Evolutionary conservation across 352 stramenopile species (phyloP).

Genomic region (Thalassiosira livingstoniorum): DNA sequence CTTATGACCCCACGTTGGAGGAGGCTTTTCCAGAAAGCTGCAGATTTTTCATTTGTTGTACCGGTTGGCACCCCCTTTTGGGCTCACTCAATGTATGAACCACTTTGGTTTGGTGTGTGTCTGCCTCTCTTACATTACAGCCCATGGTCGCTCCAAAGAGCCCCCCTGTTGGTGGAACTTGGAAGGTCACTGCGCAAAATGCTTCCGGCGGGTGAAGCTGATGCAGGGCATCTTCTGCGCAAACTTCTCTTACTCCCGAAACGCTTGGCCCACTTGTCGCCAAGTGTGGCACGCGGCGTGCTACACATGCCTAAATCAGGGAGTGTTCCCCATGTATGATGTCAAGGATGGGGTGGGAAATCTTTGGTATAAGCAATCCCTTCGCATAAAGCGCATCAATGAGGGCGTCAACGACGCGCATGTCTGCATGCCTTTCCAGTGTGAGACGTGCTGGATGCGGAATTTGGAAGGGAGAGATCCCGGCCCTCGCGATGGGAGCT

Average conservation of each 20-base stretch:
- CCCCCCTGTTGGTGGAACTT: constrained; percentile 18
- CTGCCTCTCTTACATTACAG: constrained; percentile 39
- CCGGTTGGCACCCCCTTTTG: constrained; percentile 10
- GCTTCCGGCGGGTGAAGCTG: constrained; percentile 3
- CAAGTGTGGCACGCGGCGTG: constrained; percentile 32
- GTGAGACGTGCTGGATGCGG: constrained; percentile 55
- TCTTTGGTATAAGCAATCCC: constrained; percentile 26
- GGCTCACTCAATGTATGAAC: constrained; percentile 36
- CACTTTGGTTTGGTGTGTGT: constrained; percentile 39
- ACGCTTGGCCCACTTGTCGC: constrained; percentile 24
- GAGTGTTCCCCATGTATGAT: constrained; percentile 20
- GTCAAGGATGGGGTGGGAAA: constrained; percentile 30
- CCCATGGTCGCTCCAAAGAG: constrained; percentile 34
- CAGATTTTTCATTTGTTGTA: constrained; percentile 26
- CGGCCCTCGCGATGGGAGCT: background rate
- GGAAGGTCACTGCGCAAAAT: constrained; percentile 22
- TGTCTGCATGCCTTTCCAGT: constrained; percentile 52
- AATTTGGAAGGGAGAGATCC: constrained; percentile 26
- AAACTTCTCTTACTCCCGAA: constrained; percentile 49
- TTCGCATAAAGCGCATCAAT: constrained; percentile 18
- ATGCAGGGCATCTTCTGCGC: constrained; percentile 55
- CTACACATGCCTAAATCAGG: constrained; percentile 37
- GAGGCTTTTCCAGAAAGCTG: constrained; percentile 32
- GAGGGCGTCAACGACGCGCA: constrained; percentile 26
- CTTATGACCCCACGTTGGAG: constrained; percentile 11